These are phyloP conservation scores for Aureobasidium sp. DNA, from an alignment of 2,329 filamentous ascomycete species.

Conservation along the genomic window DNA sequence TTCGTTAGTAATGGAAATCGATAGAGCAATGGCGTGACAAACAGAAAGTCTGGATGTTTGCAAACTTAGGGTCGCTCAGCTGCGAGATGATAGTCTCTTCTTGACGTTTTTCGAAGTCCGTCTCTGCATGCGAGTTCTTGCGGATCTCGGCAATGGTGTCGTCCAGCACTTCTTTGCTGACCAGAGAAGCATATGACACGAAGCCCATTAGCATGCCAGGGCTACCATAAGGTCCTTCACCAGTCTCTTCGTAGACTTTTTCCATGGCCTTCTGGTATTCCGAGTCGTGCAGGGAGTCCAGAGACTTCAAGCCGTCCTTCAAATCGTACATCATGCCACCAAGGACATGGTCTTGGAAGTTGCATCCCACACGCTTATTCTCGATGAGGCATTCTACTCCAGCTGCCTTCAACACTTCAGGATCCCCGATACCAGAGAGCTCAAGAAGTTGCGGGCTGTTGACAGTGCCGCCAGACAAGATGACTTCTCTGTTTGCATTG, in stretches of 20 bases:
- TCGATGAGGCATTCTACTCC: conserved; percentile 35
- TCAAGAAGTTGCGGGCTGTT: conserved; percentile 46
- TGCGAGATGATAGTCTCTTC: conserved; percentile 27
- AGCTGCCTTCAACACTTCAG: conserved; percentile 31
- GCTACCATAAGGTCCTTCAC: conserved; percentile 27
- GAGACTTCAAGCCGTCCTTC: conserved; percentile 23
- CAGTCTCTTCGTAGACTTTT: conserved; percentile 27
- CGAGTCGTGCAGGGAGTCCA: conserved; percentile 29
- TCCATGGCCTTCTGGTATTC: conserved; percentile 29
- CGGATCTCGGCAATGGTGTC: conserved; percentile 25
- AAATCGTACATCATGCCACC: conserved; percentile 26
- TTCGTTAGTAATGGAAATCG: not conserved
- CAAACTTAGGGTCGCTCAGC: conserved; percentile 27
- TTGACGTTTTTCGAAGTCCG: conserved; percentile 29
- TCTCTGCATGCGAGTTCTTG: conserved; percentile 27
- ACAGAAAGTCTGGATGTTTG: conserved; percentile 31
- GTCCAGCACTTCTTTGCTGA: conserved; percentile 23
- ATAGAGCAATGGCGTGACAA: conserved; percentile 18
- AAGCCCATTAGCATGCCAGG: conserved; percentile 31
- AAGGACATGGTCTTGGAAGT: conserved; percentile 39
- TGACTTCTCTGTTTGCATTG: conserved; percentile 39
- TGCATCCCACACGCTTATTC: conserved; percentile 39
- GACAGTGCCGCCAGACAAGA: conserved; percentile 48
- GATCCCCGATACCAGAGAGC: conserved; percentile 18
- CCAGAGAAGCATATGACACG: conserved; percentile 26